These are phyloP conservation scores for Podospora didyma DNA, from an alignment of 495 filamentous ascomycete genomes.

Conservation along the genomic window DNA sequence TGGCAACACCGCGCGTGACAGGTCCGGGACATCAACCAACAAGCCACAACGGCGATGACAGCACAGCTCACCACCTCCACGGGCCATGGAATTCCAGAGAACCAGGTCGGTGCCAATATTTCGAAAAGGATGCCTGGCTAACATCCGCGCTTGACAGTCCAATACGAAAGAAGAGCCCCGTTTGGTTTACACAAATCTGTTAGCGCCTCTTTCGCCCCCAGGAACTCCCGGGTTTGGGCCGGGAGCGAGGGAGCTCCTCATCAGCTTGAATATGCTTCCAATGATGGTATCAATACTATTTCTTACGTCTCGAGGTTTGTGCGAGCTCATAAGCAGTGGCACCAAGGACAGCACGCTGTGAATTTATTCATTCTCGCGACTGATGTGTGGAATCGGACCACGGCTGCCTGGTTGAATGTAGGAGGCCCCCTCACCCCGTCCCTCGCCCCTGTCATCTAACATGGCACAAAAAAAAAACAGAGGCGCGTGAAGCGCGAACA, in stretches of 20 bases:
- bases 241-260: too few species aligned
- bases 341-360: background rate
- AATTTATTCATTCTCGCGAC: background rate
- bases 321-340: background rate
- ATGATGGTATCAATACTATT: background rate
- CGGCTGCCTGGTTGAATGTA: background rate
- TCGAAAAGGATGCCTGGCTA: too few species aligned
- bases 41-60: background rate
- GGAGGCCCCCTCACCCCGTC: too few species aligned
- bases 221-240: too few species aligned
- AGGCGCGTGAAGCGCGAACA: too few species aligned
- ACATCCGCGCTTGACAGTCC: too few species aligned
- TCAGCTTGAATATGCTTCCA: background rate
- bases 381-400: background rate
- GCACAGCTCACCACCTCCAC: background rate
- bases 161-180: too few species aligned
- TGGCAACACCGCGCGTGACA: background rate
- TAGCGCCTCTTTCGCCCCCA: too few species aligned
- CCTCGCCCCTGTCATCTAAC: too few species aligned
- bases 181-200: too few species aligned
- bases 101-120: too few species aligned
- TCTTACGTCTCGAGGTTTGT: background rate
- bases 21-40: background rate
- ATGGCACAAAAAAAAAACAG: too few species aligned
- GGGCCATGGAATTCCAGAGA: background rate